Percentiles rank a stretch among this genome's conserved stretches.
Evolutionary conservation across 306 rosid genomes (phyloP).

Genomic region (Clitoria ternatea): DNA sequence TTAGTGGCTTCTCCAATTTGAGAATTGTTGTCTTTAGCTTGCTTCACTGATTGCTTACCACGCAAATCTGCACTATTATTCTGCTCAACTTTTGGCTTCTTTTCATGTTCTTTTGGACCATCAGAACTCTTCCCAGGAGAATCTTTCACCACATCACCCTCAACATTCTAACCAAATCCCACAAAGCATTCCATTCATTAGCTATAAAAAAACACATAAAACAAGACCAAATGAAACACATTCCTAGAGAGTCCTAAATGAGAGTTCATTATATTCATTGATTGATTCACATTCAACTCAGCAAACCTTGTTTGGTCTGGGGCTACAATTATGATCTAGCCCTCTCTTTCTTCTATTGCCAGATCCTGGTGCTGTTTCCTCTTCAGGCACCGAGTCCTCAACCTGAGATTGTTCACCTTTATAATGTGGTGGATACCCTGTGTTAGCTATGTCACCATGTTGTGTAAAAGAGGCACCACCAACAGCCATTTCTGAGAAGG

Average conservation of each 20-base stretch:
- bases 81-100: slow-evolving; percentile 57
- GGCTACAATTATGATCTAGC: slow-evolving; percentile 49
- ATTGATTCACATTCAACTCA: slow-evolving; percentile 3
- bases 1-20: slow-evolving; percentile 65
- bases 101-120: slow-evolving; percentile 56
- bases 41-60: slow-evolving; percentile 58
- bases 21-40: slow-evolving; percentile 59
- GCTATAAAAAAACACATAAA: slow-evolving; percentile 19
- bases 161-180: slow-evolving; percentile 52
- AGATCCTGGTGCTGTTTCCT: slow-evolving; percentile 51
- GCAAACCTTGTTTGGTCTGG: slow-evolving; percentile 68
- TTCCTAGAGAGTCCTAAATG: slow-evolving; percentile 15
- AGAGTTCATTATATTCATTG: no score
- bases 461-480: slow-evolving; percentile 46
- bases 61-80: slow-evolving; percentile 48
- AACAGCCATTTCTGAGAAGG: slow-evolving; percentile 64
- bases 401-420: slow-evolving; percentile 50
- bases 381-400: slow-evolving; percentile 46
- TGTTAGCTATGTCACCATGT: slow-evolving; percentile 47
- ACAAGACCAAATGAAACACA: slow-evolving; percentile 16
- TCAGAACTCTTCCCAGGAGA: slow-evolving; percentile 56
- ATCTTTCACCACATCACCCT: slow-evolving; percentile 53
- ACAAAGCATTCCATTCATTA: slow-evolving; percentile 29
- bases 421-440: slow-evolving; percentile 52
- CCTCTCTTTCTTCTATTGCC: slow-evolving; percentile 71